Evolutionary conservation across 257 asterid genomes (phyloP).

Genomic region (Solanum dulcamara): DNA sequence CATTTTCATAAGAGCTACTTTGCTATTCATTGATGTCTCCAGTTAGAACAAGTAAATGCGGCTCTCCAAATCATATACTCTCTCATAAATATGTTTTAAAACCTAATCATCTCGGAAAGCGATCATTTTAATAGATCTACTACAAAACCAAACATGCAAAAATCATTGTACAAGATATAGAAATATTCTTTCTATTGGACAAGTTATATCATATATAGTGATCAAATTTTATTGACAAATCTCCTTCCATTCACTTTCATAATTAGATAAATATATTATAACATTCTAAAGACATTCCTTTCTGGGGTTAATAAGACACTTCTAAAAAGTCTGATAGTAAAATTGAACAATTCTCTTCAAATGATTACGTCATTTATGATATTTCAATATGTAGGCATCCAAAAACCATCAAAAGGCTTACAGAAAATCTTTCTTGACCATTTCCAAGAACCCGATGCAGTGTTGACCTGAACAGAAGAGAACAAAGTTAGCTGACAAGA

Average conservation of each 20-base stretch:
- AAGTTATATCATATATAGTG: background rate
- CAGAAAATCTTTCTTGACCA: slow-evolving; percentile 84
- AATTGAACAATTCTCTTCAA: background rate
- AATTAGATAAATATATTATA: background rate
- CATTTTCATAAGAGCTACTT: background rate
- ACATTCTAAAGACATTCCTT: background rate
- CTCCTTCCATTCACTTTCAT: background rate
- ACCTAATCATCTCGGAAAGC: background rate
- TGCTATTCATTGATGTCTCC: background rate
- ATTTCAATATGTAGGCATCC: background rate
- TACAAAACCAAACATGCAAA: background rate
- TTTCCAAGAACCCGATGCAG: slow-evolving; percentile 76
- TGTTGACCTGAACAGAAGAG: slow-evolving; percentile 52
- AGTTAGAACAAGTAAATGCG: background rate
- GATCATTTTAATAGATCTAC: background rate
- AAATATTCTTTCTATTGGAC: background rate
- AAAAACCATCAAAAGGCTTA: slow-evolving; percentile 25
- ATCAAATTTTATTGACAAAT: background rate
- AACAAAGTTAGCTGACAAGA: background rate
- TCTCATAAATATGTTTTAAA: background rate
- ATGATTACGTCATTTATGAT: background rate
- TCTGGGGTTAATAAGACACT: background rate
- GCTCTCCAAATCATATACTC: background rate
- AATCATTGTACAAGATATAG: background rate
- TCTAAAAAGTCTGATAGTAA: background rate